These are phyloP conservation scores for Botryotinia calthae DNA, from an alignment of 2,329 filamentous ascomycete species.

Conservation along the genomic window DNA sequence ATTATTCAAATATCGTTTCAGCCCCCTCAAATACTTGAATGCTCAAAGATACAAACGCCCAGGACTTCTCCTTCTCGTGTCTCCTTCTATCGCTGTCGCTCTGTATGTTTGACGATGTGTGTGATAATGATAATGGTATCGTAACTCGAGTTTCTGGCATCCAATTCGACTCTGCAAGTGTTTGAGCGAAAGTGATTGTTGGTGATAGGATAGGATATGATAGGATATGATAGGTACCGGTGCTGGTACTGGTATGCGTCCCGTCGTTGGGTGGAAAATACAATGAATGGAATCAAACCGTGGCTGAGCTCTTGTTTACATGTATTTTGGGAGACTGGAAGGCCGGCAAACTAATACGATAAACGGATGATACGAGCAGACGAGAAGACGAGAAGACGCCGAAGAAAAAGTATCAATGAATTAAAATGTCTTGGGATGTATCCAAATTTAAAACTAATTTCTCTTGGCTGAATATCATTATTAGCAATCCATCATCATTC, in stretches of 20 bases:
- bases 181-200: background rate
- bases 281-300: background rate
- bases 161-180: background rate
- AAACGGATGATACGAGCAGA: background rate
- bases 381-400: background rate
- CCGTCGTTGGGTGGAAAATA: background rate
- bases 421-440: background rate
- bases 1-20: background rate
- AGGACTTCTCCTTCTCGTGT: background rate
- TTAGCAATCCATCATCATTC: background rate
- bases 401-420: background rate
- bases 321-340: background rate
- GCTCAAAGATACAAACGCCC: background rate
- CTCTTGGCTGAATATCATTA: constrained; percentile 9
- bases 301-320: constrained; percentile 12
- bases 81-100: background rate
- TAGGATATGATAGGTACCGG: too few relatives aligned
- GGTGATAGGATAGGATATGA: background rate
- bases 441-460: background rate
- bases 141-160: background rate
- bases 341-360: constrained; percentile 5
- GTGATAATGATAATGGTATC: background rate
- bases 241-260: background rate
- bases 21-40: background rate
- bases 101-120: background rate